Percentiles rank a stretch among this genome's conserved stretches.
Conservation (phyloP, 768 basidiomycete species). For the Suillus subluteus region DNA sequence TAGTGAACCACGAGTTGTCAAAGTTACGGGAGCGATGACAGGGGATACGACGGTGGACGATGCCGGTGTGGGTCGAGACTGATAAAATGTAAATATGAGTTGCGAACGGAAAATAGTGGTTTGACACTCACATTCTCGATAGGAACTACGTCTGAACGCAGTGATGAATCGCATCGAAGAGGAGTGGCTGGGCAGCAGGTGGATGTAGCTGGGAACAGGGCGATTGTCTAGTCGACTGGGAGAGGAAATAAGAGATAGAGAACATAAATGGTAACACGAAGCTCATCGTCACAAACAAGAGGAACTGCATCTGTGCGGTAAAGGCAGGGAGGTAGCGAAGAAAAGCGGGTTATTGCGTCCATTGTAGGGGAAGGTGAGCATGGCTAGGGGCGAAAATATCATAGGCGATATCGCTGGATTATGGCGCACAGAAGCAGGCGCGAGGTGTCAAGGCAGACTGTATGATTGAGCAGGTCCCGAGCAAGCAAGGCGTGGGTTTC, state of each 20-base stretch:
- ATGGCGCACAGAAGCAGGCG: neutral
- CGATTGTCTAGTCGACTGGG: neutral
- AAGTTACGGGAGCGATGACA: neutral
- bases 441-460: neutral
- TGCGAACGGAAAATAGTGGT: neutral
- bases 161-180: neutral
- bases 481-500: neutral
- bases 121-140: neutral
- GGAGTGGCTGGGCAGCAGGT: neutral
- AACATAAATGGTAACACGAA: neutral
- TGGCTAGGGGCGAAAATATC: neutral
- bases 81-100: neutral
- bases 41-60: neutral
- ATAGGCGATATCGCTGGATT: neutral
- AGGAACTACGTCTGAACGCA: neutral
- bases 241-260: neutral
- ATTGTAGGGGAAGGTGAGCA: neutral
- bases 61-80: neutral
- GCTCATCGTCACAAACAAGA: neutral
- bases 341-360: neutral
- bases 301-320: neutral
- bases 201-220: neutral
- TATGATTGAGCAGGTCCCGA: neutral
- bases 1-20: neutral
- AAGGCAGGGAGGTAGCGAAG: neutral